Conservation (phyloP, 805 yeast genomes). For the Metschnikowia henanensis region DNA sequence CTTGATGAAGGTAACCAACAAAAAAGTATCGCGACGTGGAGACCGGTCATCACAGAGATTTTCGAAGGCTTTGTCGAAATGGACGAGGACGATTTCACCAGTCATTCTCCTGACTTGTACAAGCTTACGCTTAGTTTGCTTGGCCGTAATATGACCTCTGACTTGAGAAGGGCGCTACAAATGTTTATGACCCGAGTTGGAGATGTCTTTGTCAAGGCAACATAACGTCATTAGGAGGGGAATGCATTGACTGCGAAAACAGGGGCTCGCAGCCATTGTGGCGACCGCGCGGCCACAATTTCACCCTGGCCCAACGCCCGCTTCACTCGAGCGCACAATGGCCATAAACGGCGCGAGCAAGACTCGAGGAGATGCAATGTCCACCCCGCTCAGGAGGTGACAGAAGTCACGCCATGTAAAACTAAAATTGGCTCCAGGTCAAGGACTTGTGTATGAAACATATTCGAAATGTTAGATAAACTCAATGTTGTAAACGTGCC, state of each 20-base stretch:
- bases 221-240: not conserved
- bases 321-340: not conserved
- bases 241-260: too few relatives aligned
- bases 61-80: constrained; percentile 79
- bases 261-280: not conserved
- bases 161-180: constrained; percentile 60
- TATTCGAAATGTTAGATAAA: too few relatives aligned
- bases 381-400: too few relatives aligned
- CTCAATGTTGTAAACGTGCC: not conserved
- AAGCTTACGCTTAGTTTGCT: constrained; percentile 56
- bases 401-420: too few relatives aligned
- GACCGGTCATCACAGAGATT: constrained; percentile 89
- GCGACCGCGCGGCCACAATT: too few relatives aligned
- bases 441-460: too few relatives aligned
- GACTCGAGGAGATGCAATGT: too few relatives aligned
- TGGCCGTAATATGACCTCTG: constrained; percentile 59
- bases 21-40: constrained; percentile 81
- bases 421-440: too few relatives aligned
- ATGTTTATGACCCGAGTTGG: constrained; percentile 57
- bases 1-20: constrained; percentile 78
- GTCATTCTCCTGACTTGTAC: constrained; percentile 60
- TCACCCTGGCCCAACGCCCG: not conserved
- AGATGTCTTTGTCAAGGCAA: constrained; percentile 31
- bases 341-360: not conserved
- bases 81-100: constrained; percentile 67